Conservation (phyloP, 2,329 filamentous ascomycete genomes). For the Cladosporium sp. region DNA sequence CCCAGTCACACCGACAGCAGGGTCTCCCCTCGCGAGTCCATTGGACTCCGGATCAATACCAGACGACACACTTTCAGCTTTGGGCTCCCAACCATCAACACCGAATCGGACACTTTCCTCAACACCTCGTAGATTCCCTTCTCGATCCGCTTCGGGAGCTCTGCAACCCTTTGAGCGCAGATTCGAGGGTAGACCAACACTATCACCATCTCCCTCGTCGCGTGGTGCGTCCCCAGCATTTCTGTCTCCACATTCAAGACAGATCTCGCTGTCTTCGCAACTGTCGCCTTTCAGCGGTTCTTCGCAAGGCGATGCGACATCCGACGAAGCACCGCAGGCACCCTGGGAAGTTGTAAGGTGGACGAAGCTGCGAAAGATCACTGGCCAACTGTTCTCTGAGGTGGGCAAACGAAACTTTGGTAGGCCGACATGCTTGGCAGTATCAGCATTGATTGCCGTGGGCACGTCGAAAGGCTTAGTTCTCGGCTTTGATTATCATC, state of each 20-base stretch:
- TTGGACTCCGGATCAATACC: conserved; percentile 71
- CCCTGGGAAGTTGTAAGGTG: conserved; percentile 98
- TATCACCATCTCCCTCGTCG: conserved; percentile 60
- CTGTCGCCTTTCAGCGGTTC: conserved; percentile 68
- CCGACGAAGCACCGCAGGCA: conserved; percentile 58
- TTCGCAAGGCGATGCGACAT: conserved; percentile 53
- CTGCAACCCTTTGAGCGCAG: conserved; percentile 92
- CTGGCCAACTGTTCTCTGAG: conserved; percentile 88
- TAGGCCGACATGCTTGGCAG: conserved; percentile 80
- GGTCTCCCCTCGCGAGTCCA: conserved; percentile 59
- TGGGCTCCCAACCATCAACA: conserved; percentile 60
- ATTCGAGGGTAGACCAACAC: conserved; percentile 83
- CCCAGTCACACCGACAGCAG: conserved; percentile 24
- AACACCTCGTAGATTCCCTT: conserved; percentile 59
- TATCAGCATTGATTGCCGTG: conserved; percentile 83
- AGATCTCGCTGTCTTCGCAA: conserved; percentile 43
- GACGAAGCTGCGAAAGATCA: conserved; percentile 90
- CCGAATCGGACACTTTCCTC: conserved; percentile 74
- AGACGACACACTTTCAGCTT: conserved; percentile 81
- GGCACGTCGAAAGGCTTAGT: conserved; percentile 95
- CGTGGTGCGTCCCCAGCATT: conserved; percentile 77
- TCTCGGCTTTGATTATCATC: conserved; percentile 95
- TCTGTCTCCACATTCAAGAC: conserved; percentile 73
- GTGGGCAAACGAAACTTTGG: conserved; percentile 90
- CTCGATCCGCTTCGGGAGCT: conserved; percentile 71